These are phyloP conservation scores for Achlya hypogyna DNA, from an alignment of 352 stramenopile genomes.

Conservation along the genomic window DNA sequence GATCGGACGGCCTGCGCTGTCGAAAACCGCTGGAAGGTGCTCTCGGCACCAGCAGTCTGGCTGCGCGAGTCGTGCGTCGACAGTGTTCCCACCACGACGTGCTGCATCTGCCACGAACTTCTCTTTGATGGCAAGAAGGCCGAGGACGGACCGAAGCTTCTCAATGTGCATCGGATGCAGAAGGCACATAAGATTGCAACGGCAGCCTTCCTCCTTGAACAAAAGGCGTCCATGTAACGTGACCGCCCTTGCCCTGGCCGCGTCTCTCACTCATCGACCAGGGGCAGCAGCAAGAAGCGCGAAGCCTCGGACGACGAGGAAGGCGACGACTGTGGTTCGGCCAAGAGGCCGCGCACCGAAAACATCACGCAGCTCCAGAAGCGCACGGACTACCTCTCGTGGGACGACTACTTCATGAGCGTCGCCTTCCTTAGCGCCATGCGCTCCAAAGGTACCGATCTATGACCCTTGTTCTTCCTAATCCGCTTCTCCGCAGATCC, in stretches of 20 bases:
- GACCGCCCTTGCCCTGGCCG: no score
- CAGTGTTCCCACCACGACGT: background rate
- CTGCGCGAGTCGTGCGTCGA: background rate
- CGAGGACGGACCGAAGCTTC: background rate
- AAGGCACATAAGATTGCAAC: background rate
- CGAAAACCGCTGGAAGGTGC: background rate
- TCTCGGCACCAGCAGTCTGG: background rate
- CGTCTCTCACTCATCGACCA: no score
- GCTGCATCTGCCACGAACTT: background rate
- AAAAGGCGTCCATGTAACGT: background rate
- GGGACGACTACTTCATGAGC: constrained; percentile 99
- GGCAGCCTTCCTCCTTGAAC: background rate
- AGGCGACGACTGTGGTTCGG: background rate
- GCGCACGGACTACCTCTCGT: constrained; percentile 88
- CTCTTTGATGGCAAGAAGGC: background rate
- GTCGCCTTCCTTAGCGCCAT: constrained; percentile 98
- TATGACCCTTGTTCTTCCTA: no score
- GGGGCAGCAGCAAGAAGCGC: background rate
- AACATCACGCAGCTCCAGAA: constrained; percentile 31
- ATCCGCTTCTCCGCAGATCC: constrained; percentile 50
- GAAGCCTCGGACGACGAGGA: background rate
- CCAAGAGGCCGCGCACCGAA: background rate
- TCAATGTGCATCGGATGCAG: background rate
- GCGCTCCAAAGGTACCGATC: constrained; percentile 90
- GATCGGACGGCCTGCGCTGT: background rate